phyloP scores from a whole-genome alignment of 371 early-diverging fungal species.

The Mortierella sp. region DNA sequence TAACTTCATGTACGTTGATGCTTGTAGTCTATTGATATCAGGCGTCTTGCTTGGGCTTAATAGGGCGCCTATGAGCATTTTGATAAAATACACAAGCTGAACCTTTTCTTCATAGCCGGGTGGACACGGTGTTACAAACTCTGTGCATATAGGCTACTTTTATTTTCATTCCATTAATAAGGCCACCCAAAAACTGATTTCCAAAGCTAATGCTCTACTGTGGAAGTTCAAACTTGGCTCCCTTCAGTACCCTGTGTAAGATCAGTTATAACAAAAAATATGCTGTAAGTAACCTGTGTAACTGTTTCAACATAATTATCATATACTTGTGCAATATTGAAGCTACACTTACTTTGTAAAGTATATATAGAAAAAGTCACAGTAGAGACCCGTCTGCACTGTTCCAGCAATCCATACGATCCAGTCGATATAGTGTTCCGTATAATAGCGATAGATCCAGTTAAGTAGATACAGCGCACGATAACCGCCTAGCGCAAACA shows the following conservation, averaged over 20 bases:
- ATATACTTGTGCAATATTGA: not conserved
- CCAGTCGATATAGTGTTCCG: slow-evolving; percentile 75
- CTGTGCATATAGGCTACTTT: no score
- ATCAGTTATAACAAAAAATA: not conserved
- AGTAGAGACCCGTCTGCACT: slow-evolving; percentile 96
- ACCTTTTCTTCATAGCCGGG: no score
- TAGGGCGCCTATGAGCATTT: no score
- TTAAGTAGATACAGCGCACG: slow-evolving; percentile 95
- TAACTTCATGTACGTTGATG: no score
- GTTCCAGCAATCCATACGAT: slow-evolving; percentile 86
- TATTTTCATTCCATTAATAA: no score
- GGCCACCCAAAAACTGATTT: no score
- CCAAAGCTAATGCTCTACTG: slow-evolving; percentile 48
- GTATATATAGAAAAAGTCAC: slow-evolving; percentile 99
- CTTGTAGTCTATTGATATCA: no score
- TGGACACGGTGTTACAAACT: no score
- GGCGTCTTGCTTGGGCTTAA: no score
- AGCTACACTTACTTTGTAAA: slow-evolving; percentile 80
- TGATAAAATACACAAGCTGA: no score
- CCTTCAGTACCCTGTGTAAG: slow-evolving; percentile 82
- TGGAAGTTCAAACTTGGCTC: slow-evolving; percentile 87
- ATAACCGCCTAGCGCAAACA: slow-evolving; percentile 98
- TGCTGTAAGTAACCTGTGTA: not conserved
- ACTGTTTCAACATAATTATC: not conserved
- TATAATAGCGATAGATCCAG: slow-evolving; percentile 93